These are phyloP conservation scores for Gossypium schwendimanii DNA, from an alignment of 441 rosid species.

Conservation along the genomic window DNA sequence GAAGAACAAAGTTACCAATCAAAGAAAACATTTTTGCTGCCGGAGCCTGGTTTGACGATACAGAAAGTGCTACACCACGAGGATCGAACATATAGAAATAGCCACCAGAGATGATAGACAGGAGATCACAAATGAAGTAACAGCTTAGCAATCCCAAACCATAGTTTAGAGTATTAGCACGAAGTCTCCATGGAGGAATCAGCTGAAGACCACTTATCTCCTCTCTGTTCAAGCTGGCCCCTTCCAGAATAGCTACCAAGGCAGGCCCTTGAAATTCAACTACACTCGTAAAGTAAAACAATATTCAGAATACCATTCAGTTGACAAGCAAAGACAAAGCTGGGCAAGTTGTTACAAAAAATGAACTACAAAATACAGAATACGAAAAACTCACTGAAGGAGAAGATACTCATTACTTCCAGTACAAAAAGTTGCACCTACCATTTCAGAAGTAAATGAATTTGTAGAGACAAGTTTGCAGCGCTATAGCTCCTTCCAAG, in stretches of 20 bases:
- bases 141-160: slow-evolving; percentile 94
- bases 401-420: background rate
- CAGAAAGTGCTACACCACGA: slow-evolving; percentile 65
- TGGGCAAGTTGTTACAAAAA: background rate
- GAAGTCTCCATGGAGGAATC: slow-evolving; percentile 91
- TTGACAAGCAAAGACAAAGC: slow-evolving; percentile 7
- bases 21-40: slow-evolving; percentile 86
- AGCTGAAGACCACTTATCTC: slow-evolving; percentile 92
- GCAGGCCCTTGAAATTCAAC: slow-evolving; percentile 99
- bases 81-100: slow-evolving; percentile 96
- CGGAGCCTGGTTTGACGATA: slow-evolving; percentile 62
- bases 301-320: slow-evolving; percentile 13
- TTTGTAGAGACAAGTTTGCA: background rate
- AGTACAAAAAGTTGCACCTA: background rate
- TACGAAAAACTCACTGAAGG: background rate
- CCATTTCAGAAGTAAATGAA: background rate
- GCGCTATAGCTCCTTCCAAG: background rate
- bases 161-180: slow-evolving; percentile 80
- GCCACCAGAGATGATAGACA: slow-evolving; percentile 84
- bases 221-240: slow-evolving; percentile 79
- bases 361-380: background rate
- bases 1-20: slow-evolving; percentile 45
- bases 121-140: slow-evolving; percentile 71
- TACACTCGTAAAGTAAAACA: slow-evolving; percentile 27
- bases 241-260: slow-evolving; percentile 81